Base-by-base conservation (phyloP, 1,284 basidiomycete species). In the Fomitopsis schrenkii region DNA sequence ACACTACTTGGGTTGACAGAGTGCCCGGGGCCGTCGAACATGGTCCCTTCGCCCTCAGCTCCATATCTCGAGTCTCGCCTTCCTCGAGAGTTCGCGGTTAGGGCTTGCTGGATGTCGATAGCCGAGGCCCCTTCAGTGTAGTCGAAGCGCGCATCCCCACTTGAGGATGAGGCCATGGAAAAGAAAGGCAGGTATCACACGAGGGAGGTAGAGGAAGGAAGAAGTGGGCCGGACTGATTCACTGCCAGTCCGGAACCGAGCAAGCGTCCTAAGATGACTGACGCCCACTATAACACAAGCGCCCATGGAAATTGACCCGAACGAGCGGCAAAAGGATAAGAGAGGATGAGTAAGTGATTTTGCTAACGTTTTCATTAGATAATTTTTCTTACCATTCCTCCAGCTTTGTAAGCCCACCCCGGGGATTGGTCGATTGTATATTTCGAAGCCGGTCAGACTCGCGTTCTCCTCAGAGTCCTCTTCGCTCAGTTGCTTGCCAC, bases 51-150 rank as follows among this genome's bases (percentile, higher is more conserved):
- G 57, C 79, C 82, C 59, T 80, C 77, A 58, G 82, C 83, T 30
- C 81, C 85, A 61, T 88, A 85, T 58, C 86, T 83, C 5, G 91
- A 91, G 67, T 90, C 85, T n/a, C 85, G 81, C 45, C 88, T 80
- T 30, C 82, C 73, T 45, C 75, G 80, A 59, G 68, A 77, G 9
- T 62, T 59, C 64, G 78, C 83, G 42, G 77, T 76, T 35, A 87
- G 67, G 19, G 82, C 90, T 63, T 79, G 73, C 61, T 82, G 73
- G 57, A 93, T 91, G 64, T 93, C 91, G 42, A 85, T 77, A 9
- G 84, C 79, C n/a, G 88, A 88, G 41, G 91, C 91, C 42, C 91
- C 91, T 68, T 93, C 91, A 5, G 91, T 93, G 72, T 93, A 93
- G 76, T 93, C 91, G 67, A 88, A 67, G 2, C 58, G 55, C 33